Base-by-base conservation (phyloP, 305 asterid genomes). In the Plantago lanceolata region DNA sequence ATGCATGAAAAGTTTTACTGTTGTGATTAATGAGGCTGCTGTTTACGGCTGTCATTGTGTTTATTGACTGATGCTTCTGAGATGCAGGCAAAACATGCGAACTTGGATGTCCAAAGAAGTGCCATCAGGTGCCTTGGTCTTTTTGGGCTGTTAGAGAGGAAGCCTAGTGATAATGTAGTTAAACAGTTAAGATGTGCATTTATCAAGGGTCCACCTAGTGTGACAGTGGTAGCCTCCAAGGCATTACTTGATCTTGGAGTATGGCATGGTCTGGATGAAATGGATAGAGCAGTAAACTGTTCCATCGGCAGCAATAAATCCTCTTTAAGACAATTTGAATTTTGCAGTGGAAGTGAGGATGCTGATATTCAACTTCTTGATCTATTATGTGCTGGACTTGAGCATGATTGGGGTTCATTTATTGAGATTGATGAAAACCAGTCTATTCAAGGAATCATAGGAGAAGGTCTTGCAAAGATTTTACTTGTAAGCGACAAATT, bases 391-490 rank as follows among this genome's bases (percentile, higher is more conserved):
- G 85, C 81, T 28, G 90, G 90, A 66, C 78, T 87, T 66, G 90
- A 81, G 74, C 79, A 76, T 57, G 77, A 82, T 63, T 73, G 74
- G 82, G 81, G 72, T 73, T 82, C 77, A 55, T 63, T 65, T 61
- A 77, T 64, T n/a, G 99, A 75, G 70, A 73, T 63, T 51, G 92
- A 81, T 65, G 95, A 83, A 54, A 68, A 75, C 61, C 89, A 81
- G 72, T 84, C 87, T 43, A 76, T 86, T 75, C 87, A 75, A 63
- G 87, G 81, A 56, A 72, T 84, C 73, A 75, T 85, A 54, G 96
- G 90, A 20, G 99, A 93, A 79, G 99, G 99, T 45, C 72, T 93
- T 68, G 99, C 99, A 6, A 93, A 90, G 78, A 79, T 90, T 70
- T 89, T 93, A 64, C 86, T 93, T 55, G 68, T 93, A 73, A 84